Conservation (phyloP, 1,139 yeast species). For the Magnusiomyces tetraspermus region DNA sequence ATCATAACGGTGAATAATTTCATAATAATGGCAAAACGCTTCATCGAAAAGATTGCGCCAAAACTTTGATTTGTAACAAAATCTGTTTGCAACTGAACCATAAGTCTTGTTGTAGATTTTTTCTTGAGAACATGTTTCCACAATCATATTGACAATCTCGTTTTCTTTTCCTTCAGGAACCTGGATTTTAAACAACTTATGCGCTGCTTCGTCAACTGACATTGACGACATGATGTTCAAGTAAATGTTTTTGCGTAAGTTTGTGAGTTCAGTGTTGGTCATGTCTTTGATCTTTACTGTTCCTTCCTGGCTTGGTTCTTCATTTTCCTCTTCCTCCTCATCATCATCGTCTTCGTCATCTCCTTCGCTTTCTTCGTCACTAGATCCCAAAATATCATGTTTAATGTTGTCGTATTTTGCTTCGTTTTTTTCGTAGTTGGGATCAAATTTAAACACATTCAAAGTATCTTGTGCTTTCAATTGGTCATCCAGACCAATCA, state of each 20-base stretch:
- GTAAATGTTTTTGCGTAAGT: constrained; percentile 66
- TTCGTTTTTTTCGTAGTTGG: constrained; percentile 45
- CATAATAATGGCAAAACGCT: constrained; percentile 50
- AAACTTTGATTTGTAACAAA: constrained; percentile 40
- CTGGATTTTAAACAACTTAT: constrained; percentile 50
- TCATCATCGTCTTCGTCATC: constrained; percentile 19
- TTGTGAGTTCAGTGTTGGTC: constrained; percentile 55
- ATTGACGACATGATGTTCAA: constrained; percentile 84
- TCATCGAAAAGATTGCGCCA: constrained; percentile 52
- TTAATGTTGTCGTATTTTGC: constrained; percentile 35
- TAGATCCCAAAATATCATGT: constrained; percentile 41
- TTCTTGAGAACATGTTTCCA: constrained; percentile 81
- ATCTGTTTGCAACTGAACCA: constrained; percentile 67
- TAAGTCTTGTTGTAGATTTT: constrained; percentile 79
- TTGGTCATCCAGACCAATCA: constrained; percentile 42
- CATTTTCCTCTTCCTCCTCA: constrained; percentile 17
- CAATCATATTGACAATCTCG: constrained; percentile 61
- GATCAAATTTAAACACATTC: constrained; percentile 46
- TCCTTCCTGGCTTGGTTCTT: constrained; percentile 23
- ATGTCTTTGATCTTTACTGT: constrained; percentile 44
- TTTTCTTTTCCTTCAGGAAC: constrained; percentile 27
- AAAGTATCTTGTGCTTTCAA: constrained; percentile 41
- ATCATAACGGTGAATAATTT: constrained; percentile 55
- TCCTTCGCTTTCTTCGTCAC: constrained; percentile 28
- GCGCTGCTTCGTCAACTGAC: constrained; percentile 90